Evolutionary conservation across 345 rosid species (phyloP).

Genomic region (Brassica incana): DNA sequence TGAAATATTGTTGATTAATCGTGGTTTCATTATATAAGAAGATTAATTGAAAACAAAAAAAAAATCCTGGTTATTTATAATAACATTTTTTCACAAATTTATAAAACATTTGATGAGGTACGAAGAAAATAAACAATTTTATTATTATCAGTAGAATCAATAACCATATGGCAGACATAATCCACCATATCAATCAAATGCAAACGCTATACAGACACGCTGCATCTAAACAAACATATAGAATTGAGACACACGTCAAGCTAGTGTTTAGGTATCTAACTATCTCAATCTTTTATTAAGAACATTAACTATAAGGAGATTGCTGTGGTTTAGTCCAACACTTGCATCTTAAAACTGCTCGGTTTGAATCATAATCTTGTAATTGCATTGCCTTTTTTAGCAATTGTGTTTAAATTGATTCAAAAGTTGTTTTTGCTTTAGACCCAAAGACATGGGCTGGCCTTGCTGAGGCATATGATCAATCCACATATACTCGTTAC

Average conservation of each 20-base stretch:
- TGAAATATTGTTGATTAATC: neutral
- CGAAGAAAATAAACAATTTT: neutral
- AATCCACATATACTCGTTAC: neutral
- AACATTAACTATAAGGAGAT: neutral
- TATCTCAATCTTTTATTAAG: neutral
- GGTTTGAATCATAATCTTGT: neutral
- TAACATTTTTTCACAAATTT: neutral
- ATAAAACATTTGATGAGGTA: neutral
- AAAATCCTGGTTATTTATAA: neutral
- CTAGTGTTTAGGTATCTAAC: neutral
- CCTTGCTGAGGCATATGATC: neutral
- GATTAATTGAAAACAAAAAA: neutral
- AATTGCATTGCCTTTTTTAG: neutral
- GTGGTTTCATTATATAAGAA: neutral
- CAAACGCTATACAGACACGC: neutral
- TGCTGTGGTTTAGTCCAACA: neutral
- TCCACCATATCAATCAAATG: neutral
- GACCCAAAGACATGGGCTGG: neutral
- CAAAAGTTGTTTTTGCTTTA: neutral
- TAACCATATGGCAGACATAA: neutral
- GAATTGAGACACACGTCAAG: neutral
- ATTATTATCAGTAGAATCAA: neutral
- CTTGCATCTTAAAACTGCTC: neutral
- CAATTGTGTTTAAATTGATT: neutral
- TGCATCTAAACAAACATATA: neutral